These are phyloP conservation scores for Magnolia kwangsiensis DNA, from an alignment of 164 flowering plant species.

Conservation along the genomic window DNA sequence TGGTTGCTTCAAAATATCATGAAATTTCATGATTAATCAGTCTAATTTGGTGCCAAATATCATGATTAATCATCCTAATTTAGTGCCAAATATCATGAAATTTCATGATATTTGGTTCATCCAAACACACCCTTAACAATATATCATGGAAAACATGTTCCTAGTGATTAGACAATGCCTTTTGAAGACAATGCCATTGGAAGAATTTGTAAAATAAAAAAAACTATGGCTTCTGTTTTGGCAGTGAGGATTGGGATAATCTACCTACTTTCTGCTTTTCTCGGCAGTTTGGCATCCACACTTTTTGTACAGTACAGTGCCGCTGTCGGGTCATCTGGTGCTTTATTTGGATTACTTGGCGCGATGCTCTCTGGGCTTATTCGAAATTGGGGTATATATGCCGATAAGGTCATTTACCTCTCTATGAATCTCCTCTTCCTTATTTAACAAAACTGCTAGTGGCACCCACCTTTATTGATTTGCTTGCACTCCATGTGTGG, in stretches of 20 bases:
- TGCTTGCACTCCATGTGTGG: not conserved
- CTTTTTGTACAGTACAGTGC: constrained; percentile 58
- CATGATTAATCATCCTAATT: no score
- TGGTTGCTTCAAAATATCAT: no score
- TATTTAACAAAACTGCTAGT: no score
- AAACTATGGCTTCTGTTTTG: constrained; percentile 11
- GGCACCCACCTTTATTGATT: not conserved
- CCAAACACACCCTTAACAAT: not conserved
- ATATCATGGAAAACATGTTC: not conserved
- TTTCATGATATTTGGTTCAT: no score
- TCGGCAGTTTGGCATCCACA: constrained; percentile 60
- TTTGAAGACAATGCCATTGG: not conserved
- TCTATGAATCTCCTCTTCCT: not conserved
- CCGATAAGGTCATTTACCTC: constrained; percentile 48
- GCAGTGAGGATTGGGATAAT: constrained; percentile 66
- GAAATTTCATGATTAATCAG: no score
- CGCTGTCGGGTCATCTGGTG: constrained; percentile 61
- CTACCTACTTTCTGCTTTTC: constrained; percentile 59
- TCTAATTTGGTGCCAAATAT: no score
- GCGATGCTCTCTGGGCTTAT: constrained; percentile 61
- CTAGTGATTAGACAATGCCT: not conserved
- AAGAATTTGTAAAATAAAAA: no score
- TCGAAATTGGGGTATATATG: constrained; percentile 57
- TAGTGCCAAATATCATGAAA: no score
- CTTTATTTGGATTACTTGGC: constrained; percentile 80